Base-by-base conservation (phyloP, 2,329 filamentous ascomycete genomes). In the Diaporthe citri region DNA sequence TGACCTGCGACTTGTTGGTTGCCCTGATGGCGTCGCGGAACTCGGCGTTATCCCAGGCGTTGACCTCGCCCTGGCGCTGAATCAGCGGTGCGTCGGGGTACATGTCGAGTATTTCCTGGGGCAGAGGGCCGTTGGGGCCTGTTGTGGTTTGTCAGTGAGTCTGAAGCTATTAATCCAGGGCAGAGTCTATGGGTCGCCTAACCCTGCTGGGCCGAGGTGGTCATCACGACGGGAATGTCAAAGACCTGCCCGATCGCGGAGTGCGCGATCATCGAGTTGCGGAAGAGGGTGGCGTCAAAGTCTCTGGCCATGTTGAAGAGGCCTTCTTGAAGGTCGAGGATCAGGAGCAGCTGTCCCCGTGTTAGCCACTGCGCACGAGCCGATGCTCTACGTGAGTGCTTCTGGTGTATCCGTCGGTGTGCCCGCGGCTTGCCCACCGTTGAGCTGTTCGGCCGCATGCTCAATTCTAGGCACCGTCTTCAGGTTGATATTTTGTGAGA, bases 41-140 rank as follows among this genome's bases (percentile, higher is more conserved):
- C 0, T 93, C 89, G 3, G 87, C 78, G 78, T 94, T 95, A 80
- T 95, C 94, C 93, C 93, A 95, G 3, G 93, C 93, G 80, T 95
- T 90, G 79, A 95, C 93, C 80, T 95, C 92, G 52, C 93, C 93
- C 76, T 92, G 88, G 48, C 93, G 90, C 78, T 88, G 86, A 80
- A 95, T 89, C 15, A 94, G 84, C 0, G 93, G 90, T 0, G 91
- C 90, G 60, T 90, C 84, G 36, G 93, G 93, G 80, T 94, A 92
- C 89, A 92, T 88, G 17, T 91, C 87, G 7, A 89, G 81, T 76
- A 95, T 93, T 79, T 94, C 93, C 79, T 92, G 90, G 13, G 93
- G 91, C 1, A 95, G 84, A 1, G 89, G 90, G 1, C 93, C 93
- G 81, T 95, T 95, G 66, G 93, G 93, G 5, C 93, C 93, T 83